These are phyloP conservation scores for Onygenales sp. DNA, from an alignment of 2,329 filamentous ascomycete species.

Conservation along the genomic window DNA sequence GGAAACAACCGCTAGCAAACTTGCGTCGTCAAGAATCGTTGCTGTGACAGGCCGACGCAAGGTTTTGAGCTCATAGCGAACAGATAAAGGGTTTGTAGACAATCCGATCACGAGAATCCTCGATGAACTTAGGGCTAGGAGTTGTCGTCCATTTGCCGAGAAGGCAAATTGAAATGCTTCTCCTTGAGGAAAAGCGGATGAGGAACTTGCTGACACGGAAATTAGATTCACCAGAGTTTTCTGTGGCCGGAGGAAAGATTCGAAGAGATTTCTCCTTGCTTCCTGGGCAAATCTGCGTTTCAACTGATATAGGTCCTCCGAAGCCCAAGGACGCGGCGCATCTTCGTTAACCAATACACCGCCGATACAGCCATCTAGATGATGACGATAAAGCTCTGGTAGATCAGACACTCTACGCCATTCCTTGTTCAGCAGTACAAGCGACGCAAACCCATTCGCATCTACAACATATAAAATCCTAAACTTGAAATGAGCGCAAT, in stretches of 20 bases:
- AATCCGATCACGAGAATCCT: constrained; percentile 72
- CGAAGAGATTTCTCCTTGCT: constrained; percentile 67
- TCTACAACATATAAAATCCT: constrained; percentile 40
- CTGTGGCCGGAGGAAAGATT: constrained; percentile 61
- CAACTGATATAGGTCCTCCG: constrained; percentile 47
- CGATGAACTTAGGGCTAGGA: constrained; percentile 77
- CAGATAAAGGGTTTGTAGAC: constrained; percentile 47
- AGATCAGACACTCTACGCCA: constrained; percentile 37
- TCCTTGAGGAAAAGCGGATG: constrained; percentile 66
- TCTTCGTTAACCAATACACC: constrained; percentile 24
- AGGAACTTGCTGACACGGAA: constrained; percentile 74
- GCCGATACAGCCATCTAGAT: constrained; percentile 29
- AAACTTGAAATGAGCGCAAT: constrained; percentile 7
- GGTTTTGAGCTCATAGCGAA: constrained; percentile 72
- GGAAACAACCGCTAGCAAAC: constrained; percentile 67
- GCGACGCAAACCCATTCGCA: constrained; percentile 38
- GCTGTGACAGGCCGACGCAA: constrained; percentile 64
- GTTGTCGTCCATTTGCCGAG: constrained; percentile 62
- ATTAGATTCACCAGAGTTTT: constrained; percentile 69
- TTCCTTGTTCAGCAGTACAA: constrained; percentile 34
- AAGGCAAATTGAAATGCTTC: constrained; percentile 79
- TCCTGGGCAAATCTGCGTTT: constrained; percentile 59
- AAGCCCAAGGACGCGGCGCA: constrained; percentile 24
- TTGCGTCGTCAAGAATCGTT: constrained; percentile 70
- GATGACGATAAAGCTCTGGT: constrained; percentile 36